Evolutionary conservation across 139 green algal genomes (phyloP), one percentile per base, ranked within the genome.

Genomic region (Nannochloris sp.): DNA sequence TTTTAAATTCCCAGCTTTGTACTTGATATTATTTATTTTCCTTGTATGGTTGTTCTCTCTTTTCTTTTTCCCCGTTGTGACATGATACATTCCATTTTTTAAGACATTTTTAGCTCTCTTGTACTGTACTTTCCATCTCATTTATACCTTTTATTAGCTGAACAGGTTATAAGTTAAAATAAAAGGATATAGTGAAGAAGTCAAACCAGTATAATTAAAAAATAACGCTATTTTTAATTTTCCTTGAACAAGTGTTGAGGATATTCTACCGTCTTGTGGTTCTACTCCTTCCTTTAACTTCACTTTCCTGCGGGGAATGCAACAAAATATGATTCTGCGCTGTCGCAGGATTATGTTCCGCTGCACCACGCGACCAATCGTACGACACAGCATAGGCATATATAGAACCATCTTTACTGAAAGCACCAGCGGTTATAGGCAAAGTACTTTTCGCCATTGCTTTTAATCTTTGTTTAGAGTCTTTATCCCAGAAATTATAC

Each of bases 401-500:
- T 47, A 98, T 91, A 30, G 67, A 83, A 57, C 92, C 92, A 53
- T 95, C 89, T 6, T 8, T 65, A 76, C 90, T 97, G 81, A 96
- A 98, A 35, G 75, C 56, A 60, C 77, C 80, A 72, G 80, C 92
- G 3, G 89, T 67, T 72, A 98, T 97, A 19, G 93, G 86, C 48
- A 77, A 68, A 15, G 72, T 85, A 64, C 64, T 61, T 64, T 85
- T 87, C 14, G 66, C 36, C 85, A 96, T 88, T 13, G 86, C 89
- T 68, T 97, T 97, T 37, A 98, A 78, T 27, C 93, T 80, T 79
- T 98, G 93, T 81, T 98, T 98, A 64, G 30, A 79, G 73, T 98
- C 93, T 76, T 98, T 97, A 83, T 97, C 93, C 93, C 93, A 98
- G 61, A 98, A 98, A 80, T 97, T 97, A 80, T 92, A 98, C 4